A percentile compares a stretch with the other conserved stretches of the same genome.
Evolutionary conservation across 1,284 basidiomycete species (phyloP).

Genomic region (Ganoderma meredithae): DNA sequence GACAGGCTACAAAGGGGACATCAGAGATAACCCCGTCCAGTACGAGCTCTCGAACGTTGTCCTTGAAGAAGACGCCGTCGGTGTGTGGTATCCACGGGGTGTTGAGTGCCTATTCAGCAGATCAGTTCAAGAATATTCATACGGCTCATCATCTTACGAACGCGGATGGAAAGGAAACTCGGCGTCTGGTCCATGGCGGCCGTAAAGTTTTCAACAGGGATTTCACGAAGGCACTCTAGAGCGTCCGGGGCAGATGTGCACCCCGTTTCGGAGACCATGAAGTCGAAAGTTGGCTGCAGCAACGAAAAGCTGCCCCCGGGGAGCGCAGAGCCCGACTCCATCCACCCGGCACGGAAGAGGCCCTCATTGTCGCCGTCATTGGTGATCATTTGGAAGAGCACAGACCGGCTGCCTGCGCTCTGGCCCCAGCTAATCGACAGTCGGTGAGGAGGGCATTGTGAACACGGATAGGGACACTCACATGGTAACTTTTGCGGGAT

Average conservation of each 20-base stretch:
- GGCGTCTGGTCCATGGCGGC: conserved; percentile 40
- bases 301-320: conserved; percentile 41
- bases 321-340: conserved; percentile 47
- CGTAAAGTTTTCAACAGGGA: conserved; percentile 39
- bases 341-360: conserved; percentile 46
- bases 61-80: conserved; percentile 47
- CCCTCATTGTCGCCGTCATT: conserved; percentile 44
- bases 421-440: conserved; percentile 46
- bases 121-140: neutral
- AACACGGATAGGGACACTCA: conserved; percentile 5
- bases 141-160: neutral
- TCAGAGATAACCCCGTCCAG: conserved; percentile 34
- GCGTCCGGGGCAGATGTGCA: conserved; percentile 45
- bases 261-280: conserved; percentile 42
- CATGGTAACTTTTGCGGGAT: conserved; percentile 46
- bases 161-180: conserved; percentile 6
- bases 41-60: conserved; percentile 26
- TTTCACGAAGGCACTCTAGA: conserved; percentile 49
- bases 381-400: conserved; percentile 43
- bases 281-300: conserved; percentile 46
- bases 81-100: conserved; percentile 47
- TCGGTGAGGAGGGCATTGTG: conserved; percentile 26
- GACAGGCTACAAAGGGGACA: conserved; percentile 40
- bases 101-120: conserved; percentile 12
- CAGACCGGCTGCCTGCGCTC: conserved; percentile 49